These are phyloP conservation scores for Geotrichum fermentans DNA, from an alignment of 1,139 yeast species.

Conservation along the genomic window DNA sequence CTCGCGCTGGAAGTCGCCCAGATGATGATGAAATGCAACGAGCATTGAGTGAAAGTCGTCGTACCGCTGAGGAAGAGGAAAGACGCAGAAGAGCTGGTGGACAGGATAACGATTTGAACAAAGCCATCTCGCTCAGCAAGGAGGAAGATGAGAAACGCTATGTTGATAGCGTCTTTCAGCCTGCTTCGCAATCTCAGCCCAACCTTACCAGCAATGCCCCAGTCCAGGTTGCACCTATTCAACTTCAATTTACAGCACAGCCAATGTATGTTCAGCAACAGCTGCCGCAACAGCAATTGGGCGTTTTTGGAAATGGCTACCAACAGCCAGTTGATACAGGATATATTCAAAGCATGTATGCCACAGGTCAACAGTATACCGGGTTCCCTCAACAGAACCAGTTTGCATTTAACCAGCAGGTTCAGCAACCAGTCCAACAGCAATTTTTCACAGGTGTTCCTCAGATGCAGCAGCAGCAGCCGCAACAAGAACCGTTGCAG, in stretches of 20 bases:
- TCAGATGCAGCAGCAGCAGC: conserved; percentile 32
- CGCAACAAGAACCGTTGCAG: conserved; percentile 42
- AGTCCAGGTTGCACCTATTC: conserved; percentile 4
- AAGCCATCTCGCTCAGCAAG: conserved; percentile 75
- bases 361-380: conserved; percentile 32
- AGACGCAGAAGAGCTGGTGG: conserved; percentile 6
- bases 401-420: conserved; percentile 38
- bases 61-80: conserved; percentile 85
- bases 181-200: conserved; percentile 52
- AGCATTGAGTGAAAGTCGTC: conserved; percentile 76
- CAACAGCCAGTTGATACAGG: conserved; percentile 51
- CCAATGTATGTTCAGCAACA: conserved; percentile 20
- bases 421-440: conserved; percentile 40
- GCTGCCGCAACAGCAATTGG: conserved; percentile 37
- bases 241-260: conserved; percentile 29
- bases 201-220: conserved; percentile 32
- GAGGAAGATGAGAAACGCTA: conserved; percentile 60
- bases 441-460: conserved; percentile 34
- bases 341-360: conserved; percentile 42
- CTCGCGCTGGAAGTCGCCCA: conserved; percentile 38
- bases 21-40: conserved; percentile 77
- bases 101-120: conserved; percentile 58
- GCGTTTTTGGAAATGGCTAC: conserved; percentile 78
- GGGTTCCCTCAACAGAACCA: conserved; percentile 44
- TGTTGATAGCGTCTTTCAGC: conserved; percentile 67